Evolutionary conservation across 2,329 filamentous ascomycete genomes (phyloP).

Genomic region (Polytolypa hystricis): DNA sequence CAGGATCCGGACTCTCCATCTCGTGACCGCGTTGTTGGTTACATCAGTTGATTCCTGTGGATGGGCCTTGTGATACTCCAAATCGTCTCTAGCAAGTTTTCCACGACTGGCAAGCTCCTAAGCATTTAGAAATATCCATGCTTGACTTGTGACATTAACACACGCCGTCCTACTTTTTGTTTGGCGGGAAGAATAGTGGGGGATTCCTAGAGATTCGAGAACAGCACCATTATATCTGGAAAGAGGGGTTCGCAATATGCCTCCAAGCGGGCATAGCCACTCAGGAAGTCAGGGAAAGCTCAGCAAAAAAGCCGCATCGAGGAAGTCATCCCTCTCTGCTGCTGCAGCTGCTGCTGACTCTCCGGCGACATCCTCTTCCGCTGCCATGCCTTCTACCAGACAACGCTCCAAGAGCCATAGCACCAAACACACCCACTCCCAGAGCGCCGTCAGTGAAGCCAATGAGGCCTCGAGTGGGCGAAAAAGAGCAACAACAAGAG

Average conservation of each 20-base stretch:
- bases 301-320: slow-evolving; percentile 8
- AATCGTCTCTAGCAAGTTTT: too few species aligned
- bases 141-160: too few species aligned
- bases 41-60: neutral
- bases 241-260: slow-evolving; percentile 6
- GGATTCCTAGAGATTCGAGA: too few species aligned
- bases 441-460: neutral
- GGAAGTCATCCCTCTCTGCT: slow-evolving; percentile 6
- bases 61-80: neutral
- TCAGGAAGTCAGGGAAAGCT: slow-evolving; percentile 4
- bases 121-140: too few species aligned
- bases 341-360: slow-evolving; percentile 3
- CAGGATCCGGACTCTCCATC: too few species aligned
- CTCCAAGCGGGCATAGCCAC: too few species aligned
- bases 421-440: slow-evolving; percentile 1
- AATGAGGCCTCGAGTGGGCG: slow-evolving; percentile 2
- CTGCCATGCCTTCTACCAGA: neutral
- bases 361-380: too few species aligned
- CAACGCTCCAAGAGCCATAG: slow-evolving; percentile 8
- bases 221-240: neutral
- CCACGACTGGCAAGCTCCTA: too few species aligned
- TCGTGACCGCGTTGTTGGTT: neutral
- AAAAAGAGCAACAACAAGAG: slow-evolving; percentile 5
- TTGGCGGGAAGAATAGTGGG: too few species aligned
- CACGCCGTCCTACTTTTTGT: too few species aligned